Evolutionary conservation across 2,329 filamentous ascomycete species (phyloP).

Genomic region (Pyrenochaeta sp.): DNA sequence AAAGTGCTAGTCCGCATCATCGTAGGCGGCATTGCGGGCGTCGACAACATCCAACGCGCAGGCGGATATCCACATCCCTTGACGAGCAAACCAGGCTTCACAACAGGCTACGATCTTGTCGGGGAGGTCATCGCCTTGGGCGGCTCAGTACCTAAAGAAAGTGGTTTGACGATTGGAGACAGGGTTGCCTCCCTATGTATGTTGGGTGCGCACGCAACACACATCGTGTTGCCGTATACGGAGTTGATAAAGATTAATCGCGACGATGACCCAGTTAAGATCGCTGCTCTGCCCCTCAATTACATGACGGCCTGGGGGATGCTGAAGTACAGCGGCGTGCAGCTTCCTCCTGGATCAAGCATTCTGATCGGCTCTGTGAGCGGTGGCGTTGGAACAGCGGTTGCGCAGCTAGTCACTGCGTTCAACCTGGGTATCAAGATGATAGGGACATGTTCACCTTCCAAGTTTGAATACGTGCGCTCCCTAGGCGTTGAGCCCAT

Average conservation of each 20-base stretch:
- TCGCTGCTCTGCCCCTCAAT: constrained; percentile 11
- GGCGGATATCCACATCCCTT: constrained; percentile 15
- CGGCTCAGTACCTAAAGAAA: constrained; percentile 1
- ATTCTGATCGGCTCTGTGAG: constrained; percentile 17
- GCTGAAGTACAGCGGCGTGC: constrained; percentile 16
- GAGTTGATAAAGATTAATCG: constrained; percentile 6
- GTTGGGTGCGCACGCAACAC: constrained; percentile 12
- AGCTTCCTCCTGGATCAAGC: constrained; percentile 11
- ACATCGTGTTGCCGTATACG: constrained; percentile 12
- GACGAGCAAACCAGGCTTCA: constrained; percentile 9
- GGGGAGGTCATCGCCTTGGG: constrained; percentile 14
- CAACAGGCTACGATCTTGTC: constrained; percentile 17
- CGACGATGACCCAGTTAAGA: constrained; percentile 12
- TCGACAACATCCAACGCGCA: constrained; percentile 17
- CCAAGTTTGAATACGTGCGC: constrained; percentile 16
- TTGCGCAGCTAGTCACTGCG: constrained; percentile 13
- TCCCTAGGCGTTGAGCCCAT: constrained; percentile 16
- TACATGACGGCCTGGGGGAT: constrained; percentile 22
- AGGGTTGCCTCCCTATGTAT: constrained; percentile 8
- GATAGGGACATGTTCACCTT: constrained; percentile 14
- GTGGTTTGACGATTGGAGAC: constrained; percentile 9
- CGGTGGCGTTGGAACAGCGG: constrained; percentile 16
- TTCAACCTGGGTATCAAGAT: constrained; percentile 17
- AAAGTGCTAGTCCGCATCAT: constrained; percentile 16
- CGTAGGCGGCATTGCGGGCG: constrained; percentile 15